Evolutionary conservation across 331 rosid genomes (phyloP), one percentile per base, ranked within the genome.

Genomic region (Erythrophleum ivorense): DNA sequence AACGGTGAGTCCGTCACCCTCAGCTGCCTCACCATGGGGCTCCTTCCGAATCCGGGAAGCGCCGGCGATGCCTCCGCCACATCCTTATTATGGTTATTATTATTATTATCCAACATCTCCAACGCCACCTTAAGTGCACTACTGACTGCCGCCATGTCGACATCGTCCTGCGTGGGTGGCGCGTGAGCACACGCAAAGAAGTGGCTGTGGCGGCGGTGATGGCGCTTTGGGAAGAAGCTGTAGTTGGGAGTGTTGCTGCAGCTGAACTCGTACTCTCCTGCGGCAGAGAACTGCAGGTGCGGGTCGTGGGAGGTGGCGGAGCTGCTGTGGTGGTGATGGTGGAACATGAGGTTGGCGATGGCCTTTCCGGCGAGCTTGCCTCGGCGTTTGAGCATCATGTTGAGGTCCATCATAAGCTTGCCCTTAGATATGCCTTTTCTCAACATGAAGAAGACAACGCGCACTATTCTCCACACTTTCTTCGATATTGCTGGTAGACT

Each of bases 1-100:
- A 93, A 96, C 15, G 99, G 99, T 0, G 98, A 96, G 87, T 96
- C 99, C 0, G 99, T 93, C 18, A 96, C 92, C 86, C 99, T 89
- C 83, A 93, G 81, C 78, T 87, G 97, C 80, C 94, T 84, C 67
- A 83, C 98, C 84, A 68, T 70, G 4, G 96, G 98, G 68, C 92
- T 93, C 9, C 68, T 73, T 0, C 92, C 96, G 3, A 90, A 91
- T 21, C 96, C 96, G 0, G 96, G 93, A 1, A 93, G 86, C 0
- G 90, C 89, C 7, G 92, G 98, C 0, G 97, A 91, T 0, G 92
- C 92, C 41, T 76, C 89, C 1, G 50, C 86, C 58, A 21, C 15
- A 0, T 5, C 78, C 29, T 88, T 82, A 31, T 71, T 82, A 78
- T 82, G 0, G 33, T 14, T 14, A 14, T 36, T 8, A n/a, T 90